Conservation (phyloP, 2,329 filamentous ascomycete species). For the Sclerotiophoma versabilis region DNA sequence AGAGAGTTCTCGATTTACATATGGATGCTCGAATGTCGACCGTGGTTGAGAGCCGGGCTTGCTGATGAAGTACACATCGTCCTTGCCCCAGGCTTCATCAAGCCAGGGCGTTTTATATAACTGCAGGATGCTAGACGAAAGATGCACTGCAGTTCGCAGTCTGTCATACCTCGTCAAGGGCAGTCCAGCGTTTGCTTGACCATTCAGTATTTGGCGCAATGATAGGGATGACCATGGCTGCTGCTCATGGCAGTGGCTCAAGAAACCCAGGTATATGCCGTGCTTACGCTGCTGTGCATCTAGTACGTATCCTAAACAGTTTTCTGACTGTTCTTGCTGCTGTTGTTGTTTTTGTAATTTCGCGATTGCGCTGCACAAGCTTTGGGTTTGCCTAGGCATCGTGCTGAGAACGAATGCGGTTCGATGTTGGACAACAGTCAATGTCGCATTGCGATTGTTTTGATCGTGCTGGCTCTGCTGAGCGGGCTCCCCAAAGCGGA, state of each 20-base stretch:
- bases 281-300: constrained; percentile 23
- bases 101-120: constrained; percentile 36
- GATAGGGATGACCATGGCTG: constrained; percentile 25
- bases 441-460: too few relatives aligned
- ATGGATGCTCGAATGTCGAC: constrained; percentile 26
- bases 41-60: constrained; percentile 17
- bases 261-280: constrained; percentile 17
- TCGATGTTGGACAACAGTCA: too few relatives aligned
- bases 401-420: too few relatives aligned
- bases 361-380: too few relatives aligned
- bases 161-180: constrained; percentile 24
- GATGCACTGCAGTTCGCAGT: constrained; percentile 24
- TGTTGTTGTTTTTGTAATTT: too few relatives aligned
- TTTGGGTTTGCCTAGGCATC: too few relatives aligned
- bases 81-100: constrained; percentile 21
- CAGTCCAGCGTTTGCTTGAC: constrained; percentile 3
- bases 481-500: constrained; percentile 7
- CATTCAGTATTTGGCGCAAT: constrained; percentile 16
- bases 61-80: constrained; percentile 31
- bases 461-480: too few relatives aligned
- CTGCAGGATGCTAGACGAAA: constrained; percentile 31
- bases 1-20: constrained; percentile 10
- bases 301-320: background rate
- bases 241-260: background rate
- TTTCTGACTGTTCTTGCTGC: too few relatives aligned